phyloP scores from a whole-genome alignment of 2,329 filamentous ascomycete species.

The Microcyclosporella mali region DNA sequence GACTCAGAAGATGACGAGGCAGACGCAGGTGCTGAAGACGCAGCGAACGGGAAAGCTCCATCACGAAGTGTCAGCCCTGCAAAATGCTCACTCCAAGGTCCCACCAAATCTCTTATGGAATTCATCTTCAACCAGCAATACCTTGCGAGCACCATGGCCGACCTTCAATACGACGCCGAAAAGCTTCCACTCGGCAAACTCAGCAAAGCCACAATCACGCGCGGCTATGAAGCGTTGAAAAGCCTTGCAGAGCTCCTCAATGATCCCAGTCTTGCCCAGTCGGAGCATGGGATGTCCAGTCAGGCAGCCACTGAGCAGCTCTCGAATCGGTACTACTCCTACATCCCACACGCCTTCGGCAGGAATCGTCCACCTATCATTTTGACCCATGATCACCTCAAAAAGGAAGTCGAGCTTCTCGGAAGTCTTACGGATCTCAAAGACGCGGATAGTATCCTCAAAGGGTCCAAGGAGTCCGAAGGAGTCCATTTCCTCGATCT shows the following conservation, averaged over 20 bases:
- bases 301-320: conserved; percentile 52
- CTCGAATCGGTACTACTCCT: conserved; percentile 72
- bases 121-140: conserved; percentile 77
- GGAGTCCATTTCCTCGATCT: conserved; percentile 61
- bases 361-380: conserved; percentile 68
- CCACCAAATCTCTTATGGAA: conserved; percentile 63
- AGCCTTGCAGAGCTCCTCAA: conserved; percentile 64
- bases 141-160: conserved; percentile 52
- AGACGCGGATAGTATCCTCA: conserved; percentile 71
- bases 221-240: conserved; percentile 71
- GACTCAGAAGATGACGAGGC: conserved; percentile 51
- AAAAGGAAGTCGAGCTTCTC: conserved; percentile 71
- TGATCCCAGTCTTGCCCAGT: conserved; percentile 42
- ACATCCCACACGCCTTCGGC: conserved; percentile 77
- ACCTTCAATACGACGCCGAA: conserved; percentile 64
- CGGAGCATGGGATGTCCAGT: conserved; percentile 31
- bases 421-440: conserved; percentile 83
- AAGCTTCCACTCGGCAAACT: conserved; percentile 82
- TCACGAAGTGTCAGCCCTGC: conserved; percentile 23
- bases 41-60: background rate
- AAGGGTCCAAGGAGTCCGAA: conserved; percentile 44
- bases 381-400: conserved; percentile 50
- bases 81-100: conserved; percentile 53
- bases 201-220: conserved; percentile 67
- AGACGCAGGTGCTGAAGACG: conserved; percentile 3